Conservation (phyloP, 371 early-diverging fungal species). For the Massospora cicadina region DNA sequence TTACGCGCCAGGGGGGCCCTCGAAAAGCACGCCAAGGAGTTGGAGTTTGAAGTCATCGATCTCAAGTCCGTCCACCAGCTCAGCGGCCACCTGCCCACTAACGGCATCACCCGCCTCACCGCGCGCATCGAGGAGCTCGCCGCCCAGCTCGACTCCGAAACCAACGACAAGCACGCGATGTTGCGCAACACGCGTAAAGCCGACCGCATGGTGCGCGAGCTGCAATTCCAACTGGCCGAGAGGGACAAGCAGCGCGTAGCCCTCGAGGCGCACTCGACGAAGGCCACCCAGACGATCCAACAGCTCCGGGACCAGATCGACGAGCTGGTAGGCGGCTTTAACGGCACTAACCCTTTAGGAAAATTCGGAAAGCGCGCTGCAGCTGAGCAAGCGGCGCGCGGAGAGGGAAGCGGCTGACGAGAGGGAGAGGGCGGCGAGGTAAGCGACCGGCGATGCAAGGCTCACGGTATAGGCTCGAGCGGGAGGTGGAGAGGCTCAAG, state of each 20-base stretch:
- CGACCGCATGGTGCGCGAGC: constrained; percentile 62
- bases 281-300: constrained; percentile 43
- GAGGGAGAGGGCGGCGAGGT: constrained; percentile 26
- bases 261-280: constrained; percentile 47
- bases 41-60: constrained; percentile 47
- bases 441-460: neutral
- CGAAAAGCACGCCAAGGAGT: constrained; percentile 63
- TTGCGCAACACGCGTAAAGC: constrained; percentile 34
- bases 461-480: constrained; percentile 16
- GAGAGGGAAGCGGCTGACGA: constrained; percentile 51
- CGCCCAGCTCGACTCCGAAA: constrained; percentile 37
- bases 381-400: constrained; percentile 48
- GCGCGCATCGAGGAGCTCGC: constrained; percentile 44
- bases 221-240: constrained; percentile 62
- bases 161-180: constrained; percentile 36
- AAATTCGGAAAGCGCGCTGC: constrained; percentile 40
- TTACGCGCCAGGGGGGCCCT: constrained; percentile 37
- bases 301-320: constrained; percentile 43
- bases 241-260: constrained; percentile 46
- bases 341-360: constrained; percentile 20
- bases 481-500: constrained; percentile 21
- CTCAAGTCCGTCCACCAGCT: constrained; percentile 34
- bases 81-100: constrained; percentile 23
- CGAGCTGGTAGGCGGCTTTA: constrained; percentile 33
- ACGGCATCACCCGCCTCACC: constrained; percentile 32